These are phyloP conservation scores for Fusarium falciforme DNA, from an alignment of 2,329 filamentous ascomycete species.

Conservation along the genomic window DNA sequence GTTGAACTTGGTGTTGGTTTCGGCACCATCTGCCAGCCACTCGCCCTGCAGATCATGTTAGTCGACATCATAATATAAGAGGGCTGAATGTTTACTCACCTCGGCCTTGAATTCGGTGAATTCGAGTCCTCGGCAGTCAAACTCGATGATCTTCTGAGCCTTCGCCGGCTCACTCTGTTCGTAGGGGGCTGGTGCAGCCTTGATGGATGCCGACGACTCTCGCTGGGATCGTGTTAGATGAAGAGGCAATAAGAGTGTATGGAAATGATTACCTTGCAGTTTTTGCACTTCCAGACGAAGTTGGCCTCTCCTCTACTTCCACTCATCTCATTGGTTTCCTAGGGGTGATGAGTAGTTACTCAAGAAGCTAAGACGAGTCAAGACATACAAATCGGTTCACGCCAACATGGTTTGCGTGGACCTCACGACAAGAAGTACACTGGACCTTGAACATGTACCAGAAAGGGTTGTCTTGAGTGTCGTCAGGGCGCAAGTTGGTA, in stretches of 20 bases:
- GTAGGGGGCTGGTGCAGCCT: constrained; percentile 78
- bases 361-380: background rate
- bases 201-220: constrained; percentile 88
- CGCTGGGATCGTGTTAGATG: constrained; percentile 61
- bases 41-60: constrained; percentile 72
- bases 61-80: background rate
- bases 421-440: constrained; percentile 96
- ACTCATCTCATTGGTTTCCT: constrained; percentile 92
- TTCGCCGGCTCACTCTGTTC: constrained; percentile 78
- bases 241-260: background rate
- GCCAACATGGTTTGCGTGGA: constrained; percentile 85
- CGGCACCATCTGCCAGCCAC: constrained; percentile 85
- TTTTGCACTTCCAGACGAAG: constrained; percentile 99
- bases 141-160: constrained; percentile 82
- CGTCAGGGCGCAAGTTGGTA: constrained; percentile 86
- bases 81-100: constrained; percentile 58
- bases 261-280: constrained; percentile 79
- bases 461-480: constrained; percentile 85
- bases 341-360: constrained; percentile 12
- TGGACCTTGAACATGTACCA: constrained; percentile 98
- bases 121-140: constrained; percentile 94
- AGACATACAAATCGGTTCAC: constrained; percentile 86
- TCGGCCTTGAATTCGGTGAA: constrained; percentile 92
- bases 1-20: constrained; percentile 84
- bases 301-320: constrained; percentile 96